Evolutionary conservation across 2,329 filamentous ascomycete species (phyloP).

Genomic region (Macrophomina phaseolina): DNA sequence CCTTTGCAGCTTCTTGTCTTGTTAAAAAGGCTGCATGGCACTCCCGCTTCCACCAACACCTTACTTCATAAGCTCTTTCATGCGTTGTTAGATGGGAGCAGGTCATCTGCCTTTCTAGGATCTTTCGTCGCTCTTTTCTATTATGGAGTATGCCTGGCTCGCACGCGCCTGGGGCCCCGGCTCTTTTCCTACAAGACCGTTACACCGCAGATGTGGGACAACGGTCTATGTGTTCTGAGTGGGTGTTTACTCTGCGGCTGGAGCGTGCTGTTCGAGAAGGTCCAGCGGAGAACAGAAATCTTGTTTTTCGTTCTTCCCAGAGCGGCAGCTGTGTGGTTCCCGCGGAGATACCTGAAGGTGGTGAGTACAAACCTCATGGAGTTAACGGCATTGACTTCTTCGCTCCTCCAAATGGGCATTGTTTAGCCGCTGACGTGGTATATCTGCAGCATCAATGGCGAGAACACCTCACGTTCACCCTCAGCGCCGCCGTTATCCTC

Average conservation of each 20-base stretch:
- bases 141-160: constrained; percentile 80
- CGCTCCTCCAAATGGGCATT: background rate
- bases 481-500: constrained; percentile 40
- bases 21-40: constrained; percentile 26
- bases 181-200: constrained; percentile 63
- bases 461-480: constrained; percentile 39
- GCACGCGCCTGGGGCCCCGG: constrained; percentile 74
- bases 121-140: constrained; percentile 81
- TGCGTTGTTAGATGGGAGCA: constrained; percentile 65
- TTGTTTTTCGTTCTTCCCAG: constrained; percentile 81
- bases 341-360: constrained; percentile 64
- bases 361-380: constrained; percentile 27
- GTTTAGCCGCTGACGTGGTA: constrained; percentile 2
- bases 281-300: constrained; percentile 72
- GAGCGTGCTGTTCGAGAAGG: constrained; percentile 76
- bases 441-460: constrained; percentile 34
- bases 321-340: constrained; percentile 75
- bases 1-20: constrained; percentile 66
- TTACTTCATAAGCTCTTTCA: constrained; percentile 47
- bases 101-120: constrained; percentile 79
- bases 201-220: constrained; percentile 62
- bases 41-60: constrained; percentile 32
- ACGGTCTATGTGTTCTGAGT: constrained; percentile 70
- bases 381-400: background rate
- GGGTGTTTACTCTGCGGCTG: constrained; percentile 81